These are phyloP conservation scores for Setaria viridis DNA, from an alignment of 202 grass and related monocot species.

Conservation along the genomic window DNA sequence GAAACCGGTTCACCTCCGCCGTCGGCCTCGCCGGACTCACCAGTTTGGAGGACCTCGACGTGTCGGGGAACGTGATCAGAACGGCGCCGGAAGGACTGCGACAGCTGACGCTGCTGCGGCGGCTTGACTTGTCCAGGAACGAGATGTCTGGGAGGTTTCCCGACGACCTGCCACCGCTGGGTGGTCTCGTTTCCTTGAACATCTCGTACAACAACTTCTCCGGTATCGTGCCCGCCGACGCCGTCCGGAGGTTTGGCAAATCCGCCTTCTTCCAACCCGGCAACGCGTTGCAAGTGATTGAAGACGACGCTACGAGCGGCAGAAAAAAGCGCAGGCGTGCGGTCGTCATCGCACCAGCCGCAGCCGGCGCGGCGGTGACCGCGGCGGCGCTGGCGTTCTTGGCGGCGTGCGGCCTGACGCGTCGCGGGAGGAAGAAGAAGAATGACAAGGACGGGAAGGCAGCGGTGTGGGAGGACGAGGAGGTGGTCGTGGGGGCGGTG, in stretches of 20 bases:
- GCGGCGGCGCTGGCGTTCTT: constrained; percentile 13
- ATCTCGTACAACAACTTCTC: constrained; percentile 79
- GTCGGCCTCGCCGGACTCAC: constrained; percentile 27
- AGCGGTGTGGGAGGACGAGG: constrained; percentile 46
- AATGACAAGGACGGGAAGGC: constrained; percentile 33
- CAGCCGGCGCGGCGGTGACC: constrained; percentile 5
- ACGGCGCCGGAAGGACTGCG: constrained; percentile 41
- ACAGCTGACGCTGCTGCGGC: constrained; percentile 22
- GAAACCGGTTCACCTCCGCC: constrained; percentile 60
- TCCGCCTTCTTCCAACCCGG: constrained; percentile 60
- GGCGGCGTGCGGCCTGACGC: constrained; percentile 31
- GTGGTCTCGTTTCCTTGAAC: constrained; percentile 49
- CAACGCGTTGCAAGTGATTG: neutral
- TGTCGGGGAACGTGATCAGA: constrained; percentile 54
- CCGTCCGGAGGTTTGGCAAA: constrained; percentile 52
- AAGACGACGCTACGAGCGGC: neutral
- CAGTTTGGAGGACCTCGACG: constrained; percentile 49
- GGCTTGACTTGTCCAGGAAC: constrained; percentile 62
- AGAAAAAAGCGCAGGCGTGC: neutral
- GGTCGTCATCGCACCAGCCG: constrained; percentile 8
- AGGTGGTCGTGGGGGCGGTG: constrained; percentile 54
- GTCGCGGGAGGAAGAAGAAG: constrained; percentile 18
- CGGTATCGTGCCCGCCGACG: constrained; percentile 35
- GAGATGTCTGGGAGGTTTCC: constrained; percentile 59
- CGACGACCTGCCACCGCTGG: constrained; percentile 58